Conservation (phyloP, 1,139 yeast species). For the Neolecta irregularis region DNA sequence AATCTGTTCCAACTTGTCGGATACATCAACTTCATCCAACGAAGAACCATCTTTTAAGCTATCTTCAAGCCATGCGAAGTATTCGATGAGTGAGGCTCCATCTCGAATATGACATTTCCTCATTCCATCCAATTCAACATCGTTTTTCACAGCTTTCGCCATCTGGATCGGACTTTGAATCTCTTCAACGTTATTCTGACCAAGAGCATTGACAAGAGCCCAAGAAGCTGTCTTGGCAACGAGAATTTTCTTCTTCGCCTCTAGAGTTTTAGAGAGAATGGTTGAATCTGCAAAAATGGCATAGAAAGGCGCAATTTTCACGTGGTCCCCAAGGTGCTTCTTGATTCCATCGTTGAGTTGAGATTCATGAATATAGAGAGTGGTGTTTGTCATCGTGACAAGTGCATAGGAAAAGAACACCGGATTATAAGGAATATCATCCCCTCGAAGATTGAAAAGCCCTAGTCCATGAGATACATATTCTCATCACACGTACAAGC, state of each 20-base stretch:
- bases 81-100: conserved; percentile 65
- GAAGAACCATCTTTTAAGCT: conserved; percentile 38
- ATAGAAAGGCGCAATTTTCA: conserved; percentile 24
- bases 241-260: conserved; percentile 30
- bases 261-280: conserved; percentile 12
- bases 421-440: conserved; percentile 51
- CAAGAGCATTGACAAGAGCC: conserved; percentile 52
- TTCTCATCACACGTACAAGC: conserved; percentile 48
- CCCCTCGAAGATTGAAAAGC: conserved; percentile 13
- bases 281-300: conserved; percentile 23
- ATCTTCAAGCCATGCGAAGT: conserved; percentile 76
- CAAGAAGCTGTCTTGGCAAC: conserved; percentile 61
- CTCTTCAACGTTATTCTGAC: conserved; percentile 30
- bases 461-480: conserved; percentile 61
- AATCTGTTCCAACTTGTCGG: conserved; percentile 46
- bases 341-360: conserved; percentile 35
- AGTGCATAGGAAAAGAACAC: conserved; percentile 73
- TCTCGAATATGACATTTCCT: conserved; percentile 68
- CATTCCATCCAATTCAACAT: conserved; percentile 60
- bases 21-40: conserved; percentile 69
- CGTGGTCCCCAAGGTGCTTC: conserved; percentile 20
- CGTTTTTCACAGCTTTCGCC: conserved; percentile 66
- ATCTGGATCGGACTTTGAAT: conserved; percentile 49
- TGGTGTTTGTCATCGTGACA: conserved; percentile 42
- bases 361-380: conserved; percentile 56